Percentiles rank a stretch among this genome's conserved stretches.
phyloP scores from a whole-genome alignment of 1,139 yeast species.

The Blastobotrys ciferrii region DNA sequence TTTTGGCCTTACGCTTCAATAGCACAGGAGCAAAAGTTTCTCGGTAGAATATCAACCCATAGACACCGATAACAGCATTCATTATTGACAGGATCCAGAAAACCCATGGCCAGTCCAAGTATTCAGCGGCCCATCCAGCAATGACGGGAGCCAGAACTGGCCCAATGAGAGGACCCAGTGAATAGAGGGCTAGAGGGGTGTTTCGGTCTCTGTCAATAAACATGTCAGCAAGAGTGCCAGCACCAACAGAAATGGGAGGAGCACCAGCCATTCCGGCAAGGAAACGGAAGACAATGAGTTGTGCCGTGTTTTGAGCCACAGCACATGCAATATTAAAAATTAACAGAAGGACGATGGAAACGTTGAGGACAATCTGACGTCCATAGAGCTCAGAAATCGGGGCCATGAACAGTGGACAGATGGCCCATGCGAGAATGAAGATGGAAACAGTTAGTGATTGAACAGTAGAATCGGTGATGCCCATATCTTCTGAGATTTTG shows the following conservation, averaged over 20 bases:
- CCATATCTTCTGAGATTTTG: conserved; percentile 45
- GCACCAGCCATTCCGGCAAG: conserved; percentile 66
- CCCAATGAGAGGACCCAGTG: conserved; percentile 58
- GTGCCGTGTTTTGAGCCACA: conserved; percentile 50
- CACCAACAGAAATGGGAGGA: conserved; percentile 68
- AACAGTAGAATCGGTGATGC: conserved; percentile 42
- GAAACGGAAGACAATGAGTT: conserved; percentile 56
- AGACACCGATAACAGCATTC: conserved; percentile 47
- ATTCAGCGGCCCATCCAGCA: conserved; percentile 54
- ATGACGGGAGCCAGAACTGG: conserved; percentile 62
- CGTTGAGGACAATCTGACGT: conserved; percentile 49
- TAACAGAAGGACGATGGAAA: conserved; percentile 50
- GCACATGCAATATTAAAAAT: conserved; percentile 61
- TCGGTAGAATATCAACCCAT: conserved; percentile 46
- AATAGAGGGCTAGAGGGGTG: conserved; percentile 57
- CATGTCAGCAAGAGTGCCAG: conserved; percentile 65
- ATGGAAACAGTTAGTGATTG: conserved; percentile 54
- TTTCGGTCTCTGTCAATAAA: conserved; percentile 53
- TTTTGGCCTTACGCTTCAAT: conserved; percentile 55
- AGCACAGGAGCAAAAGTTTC: conserved; percentile 71
- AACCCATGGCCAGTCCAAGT: conserved; percentile 55
- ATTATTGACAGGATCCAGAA: conserved; percentile 59
- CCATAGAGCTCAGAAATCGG: conserved; percentile 63
- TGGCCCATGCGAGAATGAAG: conserved; percentile 62
- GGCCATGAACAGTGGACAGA: conserved; percentile 59